Evolutionary conservation across 2,329 filamentous ascomycete genomes (phyloP), one percentile per base, ranked within the genome.

Genomic region (Plenodomus tracheiphilus): DNA sequence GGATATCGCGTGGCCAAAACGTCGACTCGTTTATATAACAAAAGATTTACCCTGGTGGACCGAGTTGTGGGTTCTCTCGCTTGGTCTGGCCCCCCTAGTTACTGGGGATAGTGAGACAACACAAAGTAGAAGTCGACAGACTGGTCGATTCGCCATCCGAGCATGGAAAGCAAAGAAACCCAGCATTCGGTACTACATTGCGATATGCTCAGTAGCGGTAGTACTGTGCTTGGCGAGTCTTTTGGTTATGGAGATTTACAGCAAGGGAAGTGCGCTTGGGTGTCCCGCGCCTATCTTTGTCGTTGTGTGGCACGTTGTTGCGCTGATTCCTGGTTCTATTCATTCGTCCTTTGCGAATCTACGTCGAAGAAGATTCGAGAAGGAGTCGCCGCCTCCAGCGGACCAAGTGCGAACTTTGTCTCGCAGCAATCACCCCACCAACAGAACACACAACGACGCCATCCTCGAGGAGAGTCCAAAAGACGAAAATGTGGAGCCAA

Each of bases 1-100:
- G 40, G 66, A 69, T 43, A 56, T 68, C 47, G 63, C 66, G 4
- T 68, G 66, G 65, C 65, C 66, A 3, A 58, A 67, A 43, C 41
- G 58, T 1, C 44, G 65, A 18, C 36, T 62, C 6, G 47, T 61
- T 3, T 42, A 53, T 36, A 52, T 69, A 3, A 59, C 41, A 15
- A 37, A 38, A 6, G 10, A 13, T 54, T 44, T 61, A 22, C 41
- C 46, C 4, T 32, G 25, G 32, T 15, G 38, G 13, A 41, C 58
- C 4, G 65, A 65, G 17, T 46, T 60, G 6, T 17, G 67, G 11
- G 59, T 69, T 2, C 46, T 60, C 18, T 56, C 57, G 4, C 38
- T 68, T 22, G 58, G 57, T 3, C 35, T 66, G 15, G 51, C 59
- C 22, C 62, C 60, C 1, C 3, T 46, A 19, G 55, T 51, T 40